Base-by-base conservation (phyloP, 1,139 yeast species). In the Scheffersomyces illinoinensis region DNA sequence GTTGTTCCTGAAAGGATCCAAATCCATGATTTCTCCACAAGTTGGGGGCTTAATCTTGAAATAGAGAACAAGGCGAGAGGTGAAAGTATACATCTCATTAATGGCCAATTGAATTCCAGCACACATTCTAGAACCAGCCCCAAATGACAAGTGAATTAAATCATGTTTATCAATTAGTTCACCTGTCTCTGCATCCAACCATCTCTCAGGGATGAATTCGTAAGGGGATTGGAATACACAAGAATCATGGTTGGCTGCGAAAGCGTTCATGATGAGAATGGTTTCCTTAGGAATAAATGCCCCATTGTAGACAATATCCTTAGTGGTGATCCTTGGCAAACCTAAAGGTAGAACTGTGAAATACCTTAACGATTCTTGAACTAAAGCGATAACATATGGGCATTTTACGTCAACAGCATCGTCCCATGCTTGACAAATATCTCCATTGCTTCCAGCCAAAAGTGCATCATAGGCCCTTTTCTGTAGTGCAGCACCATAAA, bases 121-220 rank as follows among this genome's bases (percentile, higher is more conserved):
- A 68, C 95, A 90, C 84, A 81, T 85, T 58, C 95, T 71, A 0
- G 88, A 78, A 0, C 95, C 96, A 18, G 85, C 84, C 0, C 95
- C 95, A 71, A 89, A 90, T 0, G 91, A 74, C 59, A 86, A 80
- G 66, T 88, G 92, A 4, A 68, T 68, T 19, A 77, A 68, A 0
- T 72, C 68, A 3, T 67, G 63, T 17, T 71, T 65, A 1, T 65
- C 57, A 17, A 67, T 43, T 24, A 76, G 60, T 18, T 62, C 56
- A 4, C 68, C 64, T 0, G 68, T 59, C 0, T 64, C 60, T 1
- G 64, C 57, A 56, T 79, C 77, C 33, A 89, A 69, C 83, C 86
- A 90, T 56, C 96, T 70, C 47, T 78, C 82, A 0, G 95, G 95
- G 8, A 72, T 64, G 68, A 89, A 90, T 43, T 64, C 65, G 66